Evolutionary conservation across 2,329 filamentous ascomycete genomes (phyloP), one percentile per base, ranked within the genome.

Genomic region (Lachnellula willkommii): DNA sequence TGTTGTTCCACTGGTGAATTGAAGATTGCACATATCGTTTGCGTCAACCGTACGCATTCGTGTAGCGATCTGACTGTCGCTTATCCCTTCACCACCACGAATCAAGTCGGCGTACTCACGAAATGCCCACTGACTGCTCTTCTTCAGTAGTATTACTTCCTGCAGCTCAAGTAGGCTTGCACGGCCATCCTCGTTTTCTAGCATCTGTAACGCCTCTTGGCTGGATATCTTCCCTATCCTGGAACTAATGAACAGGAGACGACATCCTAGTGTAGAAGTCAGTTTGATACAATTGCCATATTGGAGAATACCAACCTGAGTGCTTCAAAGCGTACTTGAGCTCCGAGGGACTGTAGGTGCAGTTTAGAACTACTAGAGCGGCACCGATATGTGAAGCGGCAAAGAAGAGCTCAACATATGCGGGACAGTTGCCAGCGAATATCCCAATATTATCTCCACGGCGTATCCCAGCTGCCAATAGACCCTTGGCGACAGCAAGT

Each of bases 351-450:
- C 88, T 92, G 68, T 92, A 92, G 0, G 88, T 92, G 72, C 90
- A 92, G 73, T 92, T 92, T 62, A 92, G 74, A 46, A 91, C 89
- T 28, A 91, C 88, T 52, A 91, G 75, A 47, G 87, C 83, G 47
- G 80, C 84, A 9, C 85, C 85, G 17, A 88, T 78, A 47, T 63
- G 56, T 15, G 51, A 53, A 4, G 53, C 54, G 5, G 60, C 63
- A 52, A 65, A 65, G 50, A 65, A 63, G 2, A 65, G 56, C 6
- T 57, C 58, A 42, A 64, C 72, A 57, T 76, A 65, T 48, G 55
- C 49, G 8, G 52, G 59, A 49, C 57, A 59, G 40, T 65, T 65
- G 8, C 62, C 63, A 40, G 61, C 60, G 37, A 64, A 35, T 14
- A 65, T 64, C 14, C 63, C 62, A 35, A 64, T 51, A 20, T 57